Evolutionary conservation across 1,284 basidiomycete genomes (phyloP), one percentile per base, ranked within the genome.

Genomic region (Cutaneotrichosporon sp.): DNA sequence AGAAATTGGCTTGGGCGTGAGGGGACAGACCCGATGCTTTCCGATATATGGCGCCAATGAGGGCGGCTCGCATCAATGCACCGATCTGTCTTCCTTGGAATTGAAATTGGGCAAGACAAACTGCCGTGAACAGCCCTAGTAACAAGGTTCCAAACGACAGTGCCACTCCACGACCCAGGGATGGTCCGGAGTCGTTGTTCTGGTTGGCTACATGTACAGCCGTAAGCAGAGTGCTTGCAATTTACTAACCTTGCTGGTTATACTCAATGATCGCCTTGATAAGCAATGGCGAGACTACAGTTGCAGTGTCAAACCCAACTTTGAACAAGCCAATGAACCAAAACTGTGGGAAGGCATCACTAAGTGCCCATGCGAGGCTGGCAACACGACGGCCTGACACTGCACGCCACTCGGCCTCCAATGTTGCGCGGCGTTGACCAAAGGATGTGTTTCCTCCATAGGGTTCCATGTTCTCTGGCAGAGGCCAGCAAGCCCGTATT

Each of bases 1-100:
- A 81, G 37, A 90, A 79, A 0, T 82, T 84, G 2, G 83, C 82
- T 9, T 90, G 81, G 14, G 87, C 83, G 38, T 86, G 83, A 12
- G 85, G 81, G 8, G 85, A 85, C 41, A 93, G 79, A 36, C 78
- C 80, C 38, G 91, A 79, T 1, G 87, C 84, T 37, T 84, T 83
- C 20, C 81, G 79, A 72, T 91, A 94, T 46, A 93, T 85, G 12
- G 87, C 84, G 0, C 86, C 83, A 64, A 92, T 92, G 46, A 93
- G 80, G 0, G 88, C 89, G 5, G 85, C 86, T 23, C 90, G 84
- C 9, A 87, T 67, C 17, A 92, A 80, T 13, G 33, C 10, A 90
- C 88, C 37, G 23, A 49, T 49, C 17, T 20, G n/a, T 3, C 38
- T 23, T 5, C 36, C 33, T 14, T 43, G 13, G 22, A 51, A 43